Evolutionary conservation across 163 green algal genomes (phyloP).

Genomic region (Scenedesmus sp.): DNA sequence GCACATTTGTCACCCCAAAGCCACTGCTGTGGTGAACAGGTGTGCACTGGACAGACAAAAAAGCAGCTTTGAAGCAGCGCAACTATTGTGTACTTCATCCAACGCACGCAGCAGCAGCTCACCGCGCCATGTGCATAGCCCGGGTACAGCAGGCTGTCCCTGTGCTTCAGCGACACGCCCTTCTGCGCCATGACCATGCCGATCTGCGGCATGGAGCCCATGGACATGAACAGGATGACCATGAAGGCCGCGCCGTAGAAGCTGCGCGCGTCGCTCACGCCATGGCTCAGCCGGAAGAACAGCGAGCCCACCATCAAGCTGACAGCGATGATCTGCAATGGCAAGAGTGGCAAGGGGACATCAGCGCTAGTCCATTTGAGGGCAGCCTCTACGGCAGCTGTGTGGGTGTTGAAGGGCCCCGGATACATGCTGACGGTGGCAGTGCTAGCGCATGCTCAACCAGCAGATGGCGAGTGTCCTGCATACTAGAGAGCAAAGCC

Average conservation of each 20-base stretch:
- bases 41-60: neutral
- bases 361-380: too few species aligned
- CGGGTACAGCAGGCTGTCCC: slow-evolving; percentile 55
- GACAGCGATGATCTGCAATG: slow-evolving; percentile 58
- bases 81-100: too few species aligned
- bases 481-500: too few species aligned
- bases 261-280: slow-evolving; percentile 36
- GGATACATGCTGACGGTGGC: too few species aligned
- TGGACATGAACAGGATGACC: slow-evolving; percentile 66
- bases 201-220: slow-evolving; percentile 69
- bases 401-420: too few species aligned
- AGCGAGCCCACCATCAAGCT: slow-evolving; percentile 61
- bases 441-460: too few species aligned
- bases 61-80: too few species aligned
- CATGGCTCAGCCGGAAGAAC: slow-evolving; percentile 58
- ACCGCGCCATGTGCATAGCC: slow-evolving; percentile 53
- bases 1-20: neutral
- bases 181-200: slow-evolving; percentile 61
- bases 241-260: slow-evolving; percentile 65
- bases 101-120: neutral
- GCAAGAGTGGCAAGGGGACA: neutral
- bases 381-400: too few species aligned
- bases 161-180: slow-evolving; percentile 64
- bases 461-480: too few species aligned
- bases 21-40: neutral